These are phyloP conservation scores for Globisporangium middletonii DNA, from an alignment of 352 stramenopile genomes.

Conservation along the genomic window DNA sequence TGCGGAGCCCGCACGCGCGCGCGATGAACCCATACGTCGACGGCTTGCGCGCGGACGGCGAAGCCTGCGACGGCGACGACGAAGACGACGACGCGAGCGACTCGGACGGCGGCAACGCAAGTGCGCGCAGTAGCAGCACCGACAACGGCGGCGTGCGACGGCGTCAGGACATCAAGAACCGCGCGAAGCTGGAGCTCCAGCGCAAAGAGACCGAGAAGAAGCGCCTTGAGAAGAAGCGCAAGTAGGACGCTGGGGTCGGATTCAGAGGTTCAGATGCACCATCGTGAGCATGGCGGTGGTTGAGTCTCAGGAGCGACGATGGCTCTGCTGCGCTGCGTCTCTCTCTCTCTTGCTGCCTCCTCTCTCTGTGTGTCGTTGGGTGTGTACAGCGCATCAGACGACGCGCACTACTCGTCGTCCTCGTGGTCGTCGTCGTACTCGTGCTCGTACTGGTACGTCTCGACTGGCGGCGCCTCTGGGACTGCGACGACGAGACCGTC, in stretches of 20 bases:
- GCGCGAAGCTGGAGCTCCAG: conserved; percentile 51
- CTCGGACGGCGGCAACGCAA: conserved; percentile 18
- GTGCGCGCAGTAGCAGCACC: background rate
- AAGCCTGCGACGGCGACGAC: conserved; percentile 14
- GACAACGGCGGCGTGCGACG: conserved; percentile 27
- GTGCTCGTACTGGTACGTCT: conserved; percentile 82
- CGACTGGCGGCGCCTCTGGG: conserved; percentile 74
- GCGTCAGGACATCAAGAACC: conserved; percentile 63
- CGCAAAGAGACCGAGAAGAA: conserved; percentile 50
- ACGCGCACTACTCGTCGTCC: conserved; percentile 21
- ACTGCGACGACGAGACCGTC: conserved; percentile 86
- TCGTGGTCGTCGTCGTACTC: conserved; percentile 84
- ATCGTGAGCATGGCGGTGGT: too few species aligned
- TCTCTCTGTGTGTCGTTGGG: background rate
- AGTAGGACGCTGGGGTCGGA: conserved; percentile 2
- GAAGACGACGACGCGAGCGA: conserved; percentile 17
- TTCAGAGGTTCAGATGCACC: background rate
- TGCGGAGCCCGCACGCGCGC: conserved; percentile 24
- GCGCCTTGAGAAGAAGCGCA: conserved; percentile 29
- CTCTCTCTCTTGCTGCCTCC: background rate
- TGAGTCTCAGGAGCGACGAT: background rate
- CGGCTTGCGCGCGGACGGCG: conserved; percentile 1
- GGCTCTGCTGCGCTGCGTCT: background rate
- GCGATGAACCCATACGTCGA: conserved; percentile 65
- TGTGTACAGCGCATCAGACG: background rate